phyloP scores from a whole-genome alignment of 495 filamentous ascomycete genomes.

The Hypoxylon rickii region DNA sequence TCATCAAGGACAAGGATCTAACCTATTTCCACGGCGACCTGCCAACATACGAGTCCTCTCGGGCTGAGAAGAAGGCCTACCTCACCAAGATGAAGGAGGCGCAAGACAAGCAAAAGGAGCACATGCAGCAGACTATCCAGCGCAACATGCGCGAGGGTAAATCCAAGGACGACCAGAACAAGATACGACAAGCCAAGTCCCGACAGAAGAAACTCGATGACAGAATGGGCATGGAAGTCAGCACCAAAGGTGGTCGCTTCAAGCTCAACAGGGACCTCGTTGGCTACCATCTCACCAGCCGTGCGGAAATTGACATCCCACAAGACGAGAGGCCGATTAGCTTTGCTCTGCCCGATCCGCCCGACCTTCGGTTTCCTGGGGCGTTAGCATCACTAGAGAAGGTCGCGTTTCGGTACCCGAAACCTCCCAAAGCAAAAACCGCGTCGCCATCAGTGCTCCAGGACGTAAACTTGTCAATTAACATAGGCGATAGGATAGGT shows the following conservation, averaged over 20 bases:
- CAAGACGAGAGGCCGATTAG: constrained; percentile 62
- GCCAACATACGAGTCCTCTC: constrained; percentile 66
- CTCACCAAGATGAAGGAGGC: constrained; percentile 77
- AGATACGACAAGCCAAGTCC: constrained; percentile 75
- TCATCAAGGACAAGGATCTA: constrained; percentile 69
- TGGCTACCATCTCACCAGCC: constrained; percentile 59
- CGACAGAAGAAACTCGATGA: constrained; percentile 83
- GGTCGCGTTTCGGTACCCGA: constrained; percentile 61
- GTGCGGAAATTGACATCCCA: constrained; percentile 72
- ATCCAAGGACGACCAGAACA: constrained; percentile 76
- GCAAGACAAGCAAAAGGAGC: constrained; percentile 73
- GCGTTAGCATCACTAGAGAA: constrained; percentile 71
- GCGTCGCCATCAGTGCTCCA: constrained; percentile 46
- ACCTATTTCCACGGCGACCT: constrained; percentile 74
- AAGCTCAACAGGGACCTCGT: constrained; percentile 74
- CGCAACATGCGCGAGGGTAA: constrained; percentile 70
- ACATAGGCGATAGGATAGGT: constrained; percentile 71
- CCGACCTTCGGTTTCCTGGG: constrained; percentile 74
- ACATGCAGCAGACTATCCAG: constrained; percentile 76
- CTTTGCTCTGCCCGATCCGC: constrained; percentile 62
- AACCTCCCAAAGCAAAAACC: constrained; percentile 25
- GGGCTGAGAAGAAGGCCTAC: constrained; percentile 65
- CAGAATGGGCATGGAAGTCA: constrained; percentile 73
- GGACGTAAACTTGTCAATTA: constrained; percentile 66
- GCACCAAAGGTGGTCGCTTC: constrained; percentile 70